These are phyloP conservation scores for Pseudogymnoascus sp. DNA, from an alignment of 2,329 filamentous ascomycete species.

Conservation along the genomic window DNA sequence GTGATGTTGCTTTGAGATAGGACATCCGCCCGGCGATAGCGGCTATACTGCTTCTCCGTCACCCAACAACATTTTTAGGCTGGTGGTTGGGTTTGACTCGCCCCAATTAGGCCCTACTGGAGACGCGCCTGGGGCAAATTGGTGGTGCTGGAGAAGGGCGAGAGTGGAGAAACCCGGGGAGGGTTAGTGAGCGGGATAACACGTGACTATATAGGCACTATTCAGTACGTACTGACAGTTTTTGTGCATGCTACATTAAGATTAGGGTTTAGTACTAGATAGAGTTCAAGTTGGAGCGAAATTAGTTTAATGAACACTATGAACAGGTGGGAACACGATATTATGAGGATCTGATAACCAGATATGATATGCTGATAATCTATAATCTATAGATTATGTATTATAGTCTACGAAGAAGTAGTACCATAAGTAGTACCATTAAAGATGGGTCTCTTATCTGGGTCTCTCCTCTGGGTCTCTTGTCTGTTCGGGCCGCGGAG, in stretches of 20 bases:
- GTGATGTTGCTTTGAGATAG: neutral
- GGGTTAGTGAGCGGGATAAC: neutral
- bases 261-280: neutral
- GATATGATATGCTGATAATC: neutral
- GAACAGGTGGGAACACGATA: neutral
- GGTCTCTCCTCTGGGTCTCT: neutral
- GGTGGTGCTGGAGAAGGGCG: neutral
- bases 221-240: neutral
- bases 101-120: neutral
- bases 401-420: neutral
- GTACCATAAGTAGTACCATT: neutral
- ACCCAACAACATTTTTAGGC: neutral
- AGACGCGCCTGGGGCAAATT: neutral
- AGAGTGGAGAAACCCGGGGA: neutral
- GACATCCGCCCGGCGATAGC: slow-evolving; percentile 2
- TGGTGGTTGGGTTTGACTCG: neutral
- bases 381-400: too few species aligned
- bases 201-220: neutral
- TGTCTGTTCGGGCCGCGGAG: neutral
- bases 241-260: neutral
- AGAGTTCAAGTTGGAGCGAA: neutral
- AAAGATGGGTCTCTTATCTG: neutral
- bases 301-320: neutral
- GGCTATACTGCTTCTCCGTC: neutral
- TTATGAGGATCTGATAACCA: neutral